phyloP scores from a whole-genome alignment of 2,329 filamentous ascomycete species.

The Lizonia empirigonia region DNA sequence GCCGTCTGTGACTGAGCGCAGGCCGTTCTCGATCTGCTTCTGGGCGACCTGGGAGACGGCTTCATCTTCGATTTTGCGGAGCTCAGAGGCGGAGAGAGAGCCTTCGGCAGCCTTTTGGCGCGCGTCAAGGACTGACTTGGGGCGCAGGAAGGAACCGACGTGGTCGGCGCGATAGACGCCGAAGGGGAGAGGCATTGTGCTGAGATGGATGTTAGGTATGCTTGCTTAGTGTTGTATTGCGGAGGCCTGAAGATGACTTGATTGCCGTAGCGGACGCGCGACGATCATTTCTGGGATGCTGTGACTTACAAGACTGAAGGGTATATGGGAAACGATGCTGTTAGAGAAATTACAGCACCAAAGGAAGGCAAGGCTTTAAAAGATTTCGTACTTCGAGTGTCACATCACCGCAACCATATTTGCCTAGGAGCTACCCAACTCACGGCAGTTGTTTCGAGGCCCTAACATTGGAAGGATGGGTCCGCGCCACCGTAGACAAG shows the following conservation, averaged over 20 bases:
- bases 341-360: not conserved
- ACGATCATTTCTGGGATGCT: not conserved
- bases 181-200: slow-evolving; percentile 46
- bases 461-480: slow-evolving; percentile 1
- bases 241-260: not conserved
- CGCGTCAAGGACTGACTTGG: slow-evolving; percentile 56
- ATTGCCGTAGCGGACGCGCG: not conserved
- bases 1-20: slow-evolving; percentile 61
- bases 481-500: slow-evolving; percentile 7
- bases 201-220: not conserved
- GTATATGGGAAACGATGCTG: not conserved
- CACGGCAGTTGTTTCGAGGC: slow-evolving; percentile 42
- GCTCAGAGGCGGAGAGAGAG: slow-evolving; percentile 50
- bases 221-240: not conserved
- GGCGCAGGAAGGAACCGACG: slow-evolving; percentile 62
- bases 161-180: slow-evolving; percentile 58
- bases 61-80: slow-evolving; percentile 59
- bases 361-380: slow-evolving; percentile 4
- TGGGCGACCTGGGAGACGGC: slow-evolving; percentile 56
- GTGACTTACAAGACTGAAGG: slow-evolving; percentile 1
- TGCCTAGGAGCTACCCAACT: slow-evolving; percentile 35
- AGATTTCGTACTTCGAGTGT: not conserved
- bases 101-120: slow-evolving; percentile 56
- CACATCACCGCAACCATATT: slow-evolving; percentile 7
- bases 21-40: slow-evolving; percentile 56